Conservation (phyloP, 2,329 filamentous ascomycete species). For the Alternaria solani region DNA sequence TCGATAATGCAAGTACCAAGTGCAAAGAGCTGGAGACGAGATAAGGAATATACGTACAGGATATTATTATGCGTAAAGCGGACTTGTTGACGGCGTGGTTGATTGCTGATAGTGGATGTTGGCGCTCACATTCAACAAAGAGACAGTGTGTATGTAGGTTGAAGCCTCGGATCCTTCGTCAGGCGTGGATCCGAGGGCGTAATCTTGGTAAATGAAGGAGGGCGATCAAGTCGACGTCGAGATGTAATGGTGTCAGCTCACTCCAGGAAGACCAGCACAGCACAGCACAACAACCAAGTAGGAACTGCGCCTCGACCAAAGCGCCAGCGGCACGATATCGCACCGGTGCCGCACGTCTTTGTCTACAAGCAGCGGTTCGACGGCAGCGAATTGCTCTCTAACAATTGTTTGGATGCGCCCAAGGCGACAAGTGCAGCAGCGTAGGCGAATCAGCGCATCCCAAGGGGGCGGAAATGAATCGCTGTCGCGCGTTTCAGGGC, state of each 20-base stretch:
- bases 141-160: not conserved
- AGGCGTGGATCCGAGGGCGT: not conserved
- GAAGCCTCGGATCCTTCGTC: slow-evolving; percentile 1
- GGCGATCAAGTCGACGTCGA: slow-evolving; percentile 12
- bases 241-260: not conserved
- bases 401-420: slow-evolving; percentile 19
- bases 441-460: slow-evolving; percentile 37
- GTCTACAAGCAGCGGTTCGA: slow-evolving; percentile 33
- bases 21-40: not conserved
- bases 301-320: slow-evolving; percentile 5
- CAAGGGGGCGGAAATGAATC: slow-evolving; percentile 36
- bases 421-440: slow-evolving; percentile 7
- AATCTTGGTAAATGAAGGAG: slow-evolving; percentile 18
- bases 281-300: not conserved
- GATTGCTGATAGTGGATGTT: not conserved
- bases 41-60: slow-evolving; percentile 16
- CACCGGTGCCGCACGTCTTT: slow-evolving; percentile 7
- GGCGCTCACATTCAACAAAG: not conserved
- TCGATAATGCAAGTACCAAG: not conserved
- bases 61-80: slow-evolving; percentile 1
- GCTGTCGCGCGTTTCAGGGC: slow-evolving; percentile 45
- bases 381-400: slow-evolving; percentile 25
- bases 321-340: slow-evolving; percentile 6
- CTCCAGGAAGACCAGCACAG: not conserved
- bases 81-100: not conserved